Percentiles rank a stretch among this genome's conserved stretches.
Conservation (phyloP, 306 rosid species). For the Cicer arietinum region DNA sequence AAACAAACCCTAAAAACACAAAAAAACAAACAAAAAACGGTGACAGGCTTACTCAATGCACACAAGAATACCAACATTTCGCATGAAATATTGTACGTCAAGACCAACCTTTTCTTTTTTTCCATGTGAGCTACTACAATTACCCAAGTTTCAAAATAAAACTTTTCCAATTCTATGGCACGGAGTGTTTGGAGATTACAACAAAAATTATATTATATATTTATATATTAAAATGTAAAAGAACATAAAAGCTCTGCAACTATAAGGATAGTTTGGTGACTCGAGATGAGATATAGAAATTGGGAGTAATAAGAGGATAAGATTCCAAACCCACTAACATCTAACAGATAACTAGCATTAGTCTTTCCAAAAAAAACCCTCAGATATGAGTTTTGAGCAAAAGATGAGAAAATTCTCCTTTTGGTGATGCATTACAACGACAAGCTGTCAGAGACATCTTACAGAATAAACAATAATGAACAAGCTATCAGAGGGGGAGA, state of each 20-base stretch:
- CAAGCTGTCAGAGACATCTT: constrained; percentile 17
- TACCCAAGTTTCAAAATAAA: neutral
- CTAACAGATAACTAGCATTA: neutral
- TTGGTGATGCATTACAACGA: constrained; percentile 4
- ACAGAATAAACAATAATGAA: constrained; percentile 25
- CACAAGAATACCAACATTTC: too few species aligned
- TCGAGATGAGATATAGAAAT: neutral
- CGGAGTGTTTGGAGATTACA: neutral
- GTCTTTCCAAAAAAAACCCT: neutral
- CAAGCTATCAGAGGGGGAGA: constrained; percentile 4
- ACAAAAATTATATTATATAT: constrained; percentile 2
- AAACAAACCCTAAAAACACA: too few species aligned
- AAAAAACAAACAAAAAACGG: too few species aligned
- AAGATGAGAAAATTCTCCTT: constrained; percentile 3
- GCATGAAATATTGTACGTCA: too few species aligned
- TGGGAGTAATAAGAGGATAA: neutral
- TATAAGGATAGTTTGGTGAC: too few species aligned
- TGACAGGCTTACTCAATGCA: too few species aligned
- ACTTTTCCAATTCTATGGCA: neutral
- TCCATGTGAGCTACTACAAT: too few species aligned
- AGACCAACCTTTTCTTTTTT: too few species aligned
- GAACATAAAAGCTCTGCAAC: neutral
- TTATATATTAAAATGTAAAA: constrained; percentile 2
- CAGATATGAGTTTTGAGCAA: constrained; percentile 1
- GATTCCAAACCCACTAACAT: neutral